phyloP scores from a whole-genome alignment of 2,329 filamentous ascomycete genomes.

The Hymenoscyphus repandus region DNA sequence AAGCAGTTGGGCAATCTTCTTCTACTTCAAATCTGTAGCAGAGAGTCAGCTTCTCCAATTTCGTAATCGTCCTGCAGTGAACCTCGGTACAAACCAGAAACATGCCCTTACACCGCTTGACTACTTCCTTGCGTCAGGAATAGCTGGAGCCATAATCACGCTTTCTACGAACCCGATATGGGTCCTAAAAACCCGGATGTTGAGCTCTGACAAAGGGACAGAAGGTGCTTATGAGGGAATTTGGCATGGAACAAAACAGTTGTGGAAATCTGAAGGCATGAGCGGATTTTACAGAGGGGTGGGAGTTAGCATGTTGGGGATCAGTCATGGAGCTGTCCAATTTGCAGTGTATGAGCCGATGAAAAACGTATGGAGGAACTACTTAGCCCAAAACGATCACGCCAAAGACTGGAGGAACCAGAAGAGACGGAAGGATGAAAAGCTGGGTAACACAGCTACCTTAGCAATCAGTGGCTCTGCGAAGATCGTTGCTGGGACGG shows the following conservation, averaged over 20 bases:
- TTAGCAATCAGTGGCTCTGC: slow-evolving; percentile 73
- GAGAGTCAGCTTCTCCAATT: slow-evolving; percentile 37
- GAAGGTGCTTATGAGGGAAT: slow-evolving; percentile 79
- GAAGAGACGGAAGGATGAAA: slow-evolving; percentile 22
- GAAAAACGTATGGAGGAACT: slow-evolving; percentile 45
- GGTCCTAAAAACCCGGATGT: slow-evolving; percentile 97
- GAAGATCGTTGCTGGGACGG: slow-evolving; percentile 83
- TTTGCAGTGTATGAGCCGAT: slow-evolving; percentile 88
- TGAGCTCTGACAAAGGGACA: slow-evolving; percentile 71
- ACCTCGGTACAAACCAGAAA: not conserved
- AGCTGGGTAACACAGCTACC: slow-evolving; percentile 45
- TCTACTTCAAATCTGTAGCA: slow-evolving; percentile 63
- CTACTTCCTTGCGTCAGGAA: slow-evolving; percentile 75
- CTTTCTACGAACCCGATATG: slow-evolving; percentile 90
- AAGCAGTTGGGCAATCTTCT: slow-evolving; percentile 87
- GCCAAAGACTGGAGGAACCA: not conserved
- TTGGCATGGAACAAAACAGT: slow-evolving; percentile 59
- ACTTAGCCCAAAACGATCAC: slow-evolving; percentile 43
- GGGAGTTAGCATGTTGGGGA: slow-evolving; percentile 75
- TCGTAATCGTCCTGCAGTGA: slow-evolving; percentile 16
- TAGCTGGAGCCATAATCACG: slow-evolving; percentile 68
- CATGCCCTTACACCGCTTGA: slow-evolving; percentile 41
- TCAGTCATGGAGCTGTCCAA: slow-evolving; percentile 88
- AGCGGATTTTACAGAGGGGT: slow-evolving; percentile 85
- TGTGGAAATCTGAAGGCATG: slow-evolving; percentile 67